Conservation (phyloP, 306 rosid genomes). For the Astragalus glycyphyllos region DNA sequence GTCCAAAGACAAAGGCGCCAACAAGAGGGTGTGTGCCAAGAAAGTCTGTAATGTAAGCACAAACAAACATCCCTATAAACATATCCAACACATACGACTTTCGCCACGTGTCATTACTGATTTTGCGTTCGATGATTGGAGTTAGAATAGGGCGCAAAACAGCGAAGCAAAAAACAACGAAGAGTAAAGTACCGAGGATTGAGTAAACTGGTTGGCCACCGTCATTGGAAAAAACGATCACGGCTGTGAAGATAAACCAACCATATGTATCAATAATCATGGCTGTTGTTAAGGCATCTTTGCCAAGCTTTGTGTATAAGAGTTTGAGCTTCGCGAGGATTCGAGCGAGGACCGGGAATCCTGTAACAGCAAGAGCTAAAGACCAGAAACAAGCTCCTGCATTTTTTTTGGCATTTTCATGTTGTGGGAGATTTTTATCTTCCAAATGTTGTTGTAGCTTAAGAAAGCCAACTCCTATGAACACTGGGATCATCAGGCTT, state of each 20-base stretch:
- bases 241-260: slow-evolving; percentile 42
- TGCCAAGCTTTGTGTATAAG: slow-evolving; percentile 48
- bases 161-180: slow-evolving; percentile 34
- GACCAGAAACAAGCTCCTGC: slow-evolving; percentile 35
- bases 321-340: slow-evolving; percentile 49
- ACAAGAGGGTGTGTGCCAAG: slow-evolving; percentile 44
- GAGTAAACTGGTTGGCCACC: neutral
- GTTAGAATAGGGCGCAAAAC: slow-evolving; percentile 36
- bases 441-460: neutral
- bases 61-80: slow-evolving; percentile 26
- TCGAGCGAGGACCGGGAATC: slow-evolving; percentile 48
- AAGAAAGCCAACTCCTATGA: slow-evolving; percentile 34
- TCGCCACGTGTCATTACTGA: slow-evolving; percentile 6
- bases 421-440: neutral
- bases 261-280: slow-evolving; percentile 45
- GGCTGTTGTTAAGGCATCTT: slow-evolving; percentile 38
- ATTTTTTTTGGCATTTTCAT: rapidly evolving
- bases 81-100: slow-evolving; percentile 8
- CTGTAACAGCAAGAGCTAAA: slow-evolving; percentile 35
- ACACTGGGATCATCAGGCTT: slow-evolving; percentile 38
- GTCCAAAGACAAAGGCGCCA: slow-evolving; percentile 41
- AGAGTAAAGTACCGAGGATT: neutral
- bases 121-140: neutral
- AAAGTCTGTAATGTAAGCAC: slow-evolving; percentile 37
- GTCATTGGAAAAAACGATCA: slow-evolving; percentile 12